Base-by-base conservation (phyloP, 495 filamentous ascomycete genomes). In the Opeltia flavorubescens region DNA sequence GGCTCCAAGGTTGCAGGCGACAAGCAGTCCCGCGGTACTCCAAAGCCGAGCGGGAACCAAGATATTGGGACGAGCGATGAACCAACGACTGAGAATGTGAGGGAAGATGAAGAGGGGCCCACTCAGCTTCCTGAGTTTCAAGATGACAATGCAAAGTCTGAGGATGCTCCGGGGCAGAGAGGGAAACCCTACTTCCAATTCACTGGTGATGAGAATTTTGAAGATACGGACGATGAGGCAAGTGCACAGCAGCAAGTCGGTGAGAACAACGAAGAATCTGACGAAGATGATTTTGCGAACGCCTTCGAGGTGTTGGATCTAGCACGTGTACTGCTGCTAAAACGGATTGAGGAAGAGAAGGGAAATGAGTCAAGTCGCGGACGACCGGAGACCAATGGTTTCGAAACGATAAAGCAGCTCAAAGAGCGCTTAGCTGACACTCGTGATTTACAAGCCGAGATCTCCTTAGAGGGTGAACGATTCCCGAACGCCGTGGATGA, bases 271-370 rank as follows among this genome's bases (percentile, higher is more conserved):
- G 63, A 34, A 0, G 80, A 76, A 6, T 78, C 80, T 1, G 84
- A 85, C 44, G 87, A 95, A 12, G 91, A 98, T 55, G 89, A 95
- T 57, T 84, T 94, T 51, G 82, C 75, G 6, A 80, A 77, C 43
- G 91, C 93, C 4, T 96, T 86, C 62, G 86, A 96, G 56, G 79
- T 94, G 39, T 76, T 96, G 7, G 91, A 99, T 55, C 66, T 95
- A 41, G 83, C 89, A 18, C 86, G 91, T 43, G 70, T 96, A 3
- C 78, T 96, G 8, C 81, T 84, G 51, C 53, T 69, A 36, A 75
- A 74, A 50, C 76, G 75, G 43, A 55, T 84, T 9, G 63, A 68
- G 54, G 56, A 75, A 15, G 75, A 83, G 39, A 58, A 67, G 47
- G 53, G 55, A 44, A 28, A 36, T 15, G 61, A 66, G 42, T 54